A percentile compares a stretch with the other conserved stretches of the same genome.
Evolutionary conservation across 768 basidiomycete genomes (phyloP).

Genomic region (Mycena vulgaris): DNA sequence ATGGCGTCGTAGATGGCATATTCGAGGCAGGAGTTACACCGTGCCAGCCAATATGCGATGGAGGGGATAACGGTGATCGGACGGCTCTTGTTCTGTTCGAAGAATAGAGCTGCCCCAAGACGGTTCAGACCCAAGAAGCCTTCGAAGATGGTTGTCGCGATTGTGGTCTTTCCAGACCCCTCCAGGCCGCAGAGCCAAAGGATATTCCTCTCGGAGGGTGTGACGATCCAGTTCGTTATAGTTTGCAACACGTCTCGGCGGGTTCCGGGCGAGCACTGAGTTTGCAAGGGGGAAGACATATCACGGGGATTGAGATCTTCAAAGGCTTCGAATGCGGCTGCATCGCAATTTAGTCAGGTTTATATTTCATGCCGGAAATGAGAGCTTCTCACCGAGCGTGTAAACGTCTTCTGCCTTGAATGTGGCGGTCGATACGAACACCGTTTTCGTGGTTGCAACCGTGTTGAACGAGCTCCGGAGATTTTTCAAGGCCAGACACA

Average conservation of each 20-base stretch:
- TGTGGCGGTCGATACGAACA: not conserved
- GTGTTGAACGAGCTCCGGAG: too few species aligned
- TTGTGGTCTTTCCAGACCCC: not conserved
- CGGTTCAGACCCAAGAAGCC: not conserved
- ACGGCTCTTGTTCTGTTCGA: constrained; percentile 29
- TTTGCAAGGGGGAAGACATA: not conserved
- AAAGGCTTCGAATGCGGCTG: not conserved
- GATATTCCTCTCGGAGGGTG: not conserved
- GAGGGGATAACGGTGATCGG: constrained; percentile 28
- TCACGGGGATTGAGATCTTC: not conserved
- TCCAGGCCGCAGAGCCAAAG: not conserved
- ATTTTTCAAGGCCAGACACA: too few species aligned
- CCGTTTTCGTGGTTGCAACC: too few species aligned
- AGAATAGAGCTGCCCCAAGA: constrained; percentile 16
- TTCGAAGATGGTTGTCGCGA: not conserved
- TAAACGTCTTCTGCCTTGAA: too few species aligned
- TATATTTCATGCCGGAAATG: too few species aligned
- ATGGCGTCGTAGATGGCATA: not conserved
- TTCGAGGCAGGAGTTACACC: not conserved
- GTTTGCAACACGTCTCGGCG: not conserved
- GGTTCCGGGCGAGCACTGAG: not conserved
- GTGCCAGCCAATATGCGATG: constrained; percentile 24
- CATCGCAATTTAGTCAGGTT: not conserved
- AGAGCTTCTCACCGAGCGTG: too few species aligned
- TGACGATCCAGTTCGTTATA: not conserved